Conservation (phyloP, 495 filamentous ascomycete species). For the Apodospora peruviana region DNA sequence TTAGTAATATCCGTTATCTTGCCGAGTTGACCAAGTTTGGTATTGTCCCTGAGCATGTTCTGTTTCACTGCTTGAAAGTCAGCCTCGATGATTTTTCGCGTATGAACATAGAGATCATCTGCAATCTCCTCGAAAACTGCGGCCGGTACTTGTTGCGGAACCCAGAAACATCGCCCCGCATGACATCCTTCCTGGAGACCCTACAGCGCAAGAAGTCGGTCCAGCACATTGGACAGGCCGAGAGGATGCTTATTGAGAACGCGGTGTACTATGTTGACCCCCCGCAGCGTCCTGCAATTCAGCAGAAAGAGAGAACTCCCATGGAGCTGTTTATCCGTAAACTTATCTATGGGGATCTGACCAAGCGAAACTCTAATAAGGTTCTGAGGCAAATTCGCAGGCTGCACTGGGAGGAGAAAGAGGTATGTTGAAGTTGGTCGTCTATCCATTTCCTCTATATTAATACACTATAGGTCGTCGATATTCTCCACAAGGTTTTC, state of each 20-base stretch:
- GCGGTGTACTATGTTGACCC: conserved; percentile 98
- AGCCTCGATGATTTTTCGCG: conserved; percentile 95
- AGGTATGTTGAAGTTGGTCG: conserved; percentile 42
- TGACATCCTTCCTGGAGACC: conserved; percentile 90
- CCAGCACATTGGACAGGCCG: conserved; percentile 90
- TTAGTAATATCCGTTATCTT: conserved; percentile 92
- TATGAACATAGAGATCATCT: conserved; percentile 98
- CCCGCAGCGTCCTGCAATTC: conserved; percentile 85
- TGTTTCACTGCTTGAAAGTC: conserved; percentile 97
- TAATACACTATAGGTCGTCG: conserved; percentile 56
- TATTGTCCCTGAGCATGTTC: conserved; percentile 95
- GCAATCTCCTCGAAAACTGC: conserved; percentile 94
- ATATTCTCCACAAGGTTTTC: conserved; percentile 83
- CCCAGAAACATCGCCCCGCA: conserved; percentile 86
- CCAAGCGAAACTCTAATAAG: conserved; percentile 87
- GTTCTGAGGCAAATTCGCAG: conserved; percentile 89
- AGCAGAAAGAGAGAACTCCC: conserved; percentile 92
- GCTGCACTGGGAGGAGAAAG: conserved; percentile 92
- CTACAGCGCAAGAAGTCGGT: conserved; percentile 92
- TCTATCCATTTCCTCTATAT: not conserved
- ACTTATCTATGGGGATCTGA: conserved; percentile 87
- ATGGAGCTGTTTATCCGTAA: conserved; percentile 89
- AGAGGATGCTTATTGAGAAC: conserved; percentile 98
- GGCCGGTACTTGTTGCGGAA: conserved; percentile 91
- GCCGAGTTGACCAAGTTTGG: conserved; percentile 98